Evolutionary conservation across 1,284 basidiomycete species (phyloP), one percentile per base, ranked within the genome.

Genomic region (Coniophora puteana): DNA sequence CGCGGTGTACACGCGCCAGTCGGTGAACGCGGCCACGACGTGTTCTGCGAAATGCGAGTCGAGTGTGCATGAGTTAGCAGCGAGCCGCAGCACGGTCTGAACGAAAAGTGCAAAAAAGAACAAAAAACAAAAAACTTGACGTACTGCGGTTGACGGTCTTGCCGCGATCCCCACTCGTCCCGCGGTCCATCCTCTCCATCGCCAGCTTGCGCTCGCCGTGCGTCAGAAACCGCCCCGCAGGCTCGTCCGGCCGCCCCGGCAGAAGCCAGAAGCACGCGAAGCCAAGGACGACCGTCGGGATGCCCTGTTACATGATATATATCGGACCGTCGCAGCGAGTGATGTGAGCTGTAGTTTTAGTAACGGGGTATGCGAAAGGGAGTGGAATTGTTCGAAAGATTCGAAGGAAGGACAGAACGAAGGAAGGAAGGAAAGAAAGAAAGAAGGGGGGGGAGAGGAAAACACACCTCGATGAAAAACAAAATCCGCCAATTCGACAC

Each of bases 131-230:
- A 28, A 38, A 1, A 28, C 35, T 52, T 60, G 22, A 35, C 21
- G 20, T 65, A 86, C 83, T 70, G 65, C 76, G 80, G 35, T 78
- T 82, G 18, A 93, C 68, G 3, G 73, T 73, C 16, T 80, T 71
- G 23, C 80, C 80, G n/a, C 74, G 59, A 52, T 93, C 89, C 3
- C 76, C 76, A 41, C 74, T 75, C 4, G 76, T 74, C 17, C 81
- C 77, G 38, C 80, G 71, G 53, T 88, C 91, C 67, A 89, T 80
- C 36, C 90, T 74, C 14, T 78, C 80, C 21, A 90, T 52, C 3
- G 86, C 86, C 24, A 93, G 64, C 36, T 74, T 74, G 8, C 89
- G 76, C 58, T 94, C 84, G 10, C 76, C 68, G 47, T 86, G 83
- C 30, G 68, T 83, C 31, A 93, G 63, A 55, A 81, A 87, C 0